Conservation (phyloP, 2,329 filamentous ascomycete genomes). For the Zarea fungicola region DNA sequence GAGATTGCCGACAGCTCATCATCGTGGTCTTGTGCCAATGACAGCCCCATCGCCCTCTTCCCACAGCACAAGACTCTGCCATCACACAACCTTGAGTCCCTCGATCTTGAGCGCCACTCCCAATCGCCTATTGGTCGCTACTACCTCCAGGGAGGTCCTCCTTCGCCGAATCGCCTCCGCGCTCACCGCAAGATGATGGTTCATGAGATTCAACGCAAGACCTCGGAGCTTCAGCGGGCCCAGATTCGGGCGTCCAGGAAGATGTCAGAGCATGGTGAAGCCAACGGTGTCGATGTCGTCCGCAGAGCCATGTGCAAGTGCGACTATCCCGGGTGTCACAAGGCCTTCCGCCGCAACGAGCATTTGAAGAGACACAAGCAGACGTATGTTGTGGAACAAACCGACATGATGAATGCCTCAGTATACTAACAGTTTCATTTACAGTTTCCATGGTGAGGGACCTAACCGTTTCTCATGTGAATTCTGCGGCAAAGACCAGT, state of each 20-base stretch:
- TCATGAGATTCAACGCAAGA: conserved; percentile 39
- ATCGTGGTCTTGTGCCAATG: conserved; percentile 35
- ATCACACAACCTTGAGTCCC: conserved; percentile 26
- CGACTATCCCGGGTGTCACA: conserved; percentile 40
- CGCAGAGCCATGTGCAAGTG: conserved; percentile 41
- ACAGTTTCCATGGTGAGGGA: conserved; percentile 35
- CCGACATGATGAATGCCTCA: neutral
- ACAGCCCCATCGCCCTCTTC: conserved; percentile 38
- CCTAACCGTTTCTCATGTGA: conserved; percentile 36
- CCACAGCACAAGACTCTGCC: conserved; percentile 26
- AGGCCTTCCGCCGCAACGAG: conserved; percentile 47
- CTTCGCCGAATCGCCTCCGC: conserved; percentile 29
- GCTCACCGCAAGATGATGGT: conserved; percentile 36
- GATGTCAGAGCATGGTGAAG: conserved; percentile 24
- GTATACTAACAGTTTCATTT: neutral
- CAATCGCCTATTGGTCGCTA: conserved; percentile 29
- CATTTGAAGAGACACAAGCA: conserved; percentile 51
- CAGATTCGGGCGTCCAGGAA: conserved; percentile 32
- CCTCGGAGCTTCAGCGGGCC: conserved; percentile 37
- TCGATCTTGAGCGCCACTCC: conserved; percentile 33
- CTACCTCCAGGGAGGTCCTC: conserved; percentile 26
- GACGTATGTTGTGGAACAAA: conserved; percentile 35
- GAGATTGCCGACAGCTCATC: conserved; percentile 33
- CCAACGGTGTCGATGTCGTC: conserved; percentile 29
- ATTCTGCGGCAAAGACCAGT: conserved; percentile 38